Conservation (phyloP, 2,329 filamentous ascomycete species). For the Lojkania enalia region DNA sequence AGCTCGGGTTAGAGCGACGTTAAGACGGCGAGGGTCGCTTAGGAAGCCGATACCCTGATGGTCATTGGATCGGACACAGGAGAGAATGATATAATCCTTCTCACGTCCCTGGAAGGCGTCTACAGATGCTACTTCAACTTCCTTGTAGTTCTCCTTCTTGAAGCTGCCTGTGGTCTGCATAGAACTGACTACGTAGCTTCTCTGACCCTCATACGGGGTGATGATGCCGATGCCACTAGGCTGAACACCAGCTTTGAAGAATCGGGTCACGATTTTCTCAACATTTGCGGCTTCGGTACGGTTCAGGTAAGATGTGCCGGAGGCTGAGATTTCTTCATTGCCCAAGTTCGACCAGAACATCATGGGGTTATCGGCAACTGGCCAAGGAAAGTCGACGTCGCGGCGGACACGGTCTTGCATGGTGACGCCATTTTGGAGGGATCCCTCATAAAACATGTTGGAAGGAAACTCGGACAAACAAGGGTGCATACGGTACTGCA, state of each 20-base stretch:
- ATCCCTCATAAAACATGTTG: conserved; percentile 99
- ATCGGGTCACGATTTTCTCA: conserved; percentile 96
- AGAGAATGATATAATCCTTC: conserved; percentile 98
- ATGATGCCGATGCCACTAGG: conserved; percentile 95
- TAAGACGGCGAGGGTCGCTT: conserved; percentile 94
- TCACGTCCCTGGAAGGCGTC: conserved; percentile 99
- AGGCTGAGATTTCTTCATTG: conserved; percentile 97
- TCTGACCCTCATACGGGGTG: conserved; percentile 96
- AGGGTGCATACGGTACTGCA: conserved; percentile 99
- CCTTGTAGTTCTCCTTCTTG: conserved; percentile 98
- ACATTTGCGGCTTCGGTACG: conserved; percentile 96
- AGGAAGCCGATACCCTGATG: conserved; percentile 99
- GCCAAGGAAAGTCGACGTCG: conserved; percentile 98
- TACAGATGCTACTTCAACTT: conserved; percentile 96
- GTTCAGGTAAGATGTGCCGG: conserved; percentile 96
- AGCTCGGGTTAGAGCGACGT: conserved; percentile 93
- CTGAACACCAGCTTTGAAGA: conserved; percentile 98
- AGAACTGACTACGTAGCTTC: conserved; percentile 97
- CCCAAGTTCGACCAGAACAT: conserved; percentile 99
- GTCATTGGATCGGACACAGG: conserved; percentile 97
- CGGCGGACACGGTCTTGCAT: conserved; percentile 83
- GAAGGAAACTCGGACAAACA: conserved; percentile 96
- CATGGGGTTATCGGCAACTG: conserved; percentile 91
- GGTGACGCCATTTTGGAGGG: conserved; percentile 93
- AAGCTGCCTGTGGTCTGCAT: conserved; percentile 98